These are phyloP conservation scores for Cercospora zeina DNA, from an alignment of 2,329 filamentous ascomycete species.

Conservation along the genomic window DNA sequence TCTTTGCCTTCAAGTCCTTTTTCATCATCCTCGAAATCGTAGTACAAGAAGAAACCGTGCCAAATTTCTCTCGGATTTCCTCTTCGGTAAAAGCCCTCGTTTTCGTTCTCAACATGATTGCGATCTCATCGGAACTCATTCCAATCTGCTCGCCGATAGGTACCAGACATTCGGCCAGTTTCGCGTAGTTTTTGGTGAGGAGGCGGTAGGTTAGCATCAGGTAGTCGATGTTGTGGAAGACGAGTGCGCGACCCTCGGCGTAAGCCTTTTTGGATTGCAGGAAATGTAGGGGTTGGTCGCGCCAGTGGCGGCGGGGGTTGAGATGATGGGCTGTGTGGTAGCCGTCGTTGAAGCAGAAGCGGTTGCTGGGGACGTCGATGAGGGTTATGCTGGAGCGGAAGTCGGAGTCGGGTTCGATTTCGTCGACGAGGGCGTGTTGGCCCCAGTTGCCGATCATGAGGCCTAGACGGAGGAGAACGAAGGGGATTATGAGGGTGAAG, in stretches of 20 bases:
- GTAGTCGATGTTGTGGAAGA: conserved; percentile 81
- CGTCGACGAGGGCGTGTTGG: conserved; percentile 78
- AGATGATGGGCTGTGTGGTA: conserved; percentile 81
- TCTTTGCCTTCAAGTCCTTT: neutral
- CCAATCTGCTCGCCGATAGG: conserved; percentile 71
- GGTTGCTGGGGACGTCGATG: conserved; percentile 76
- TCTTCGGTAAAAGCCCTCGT: conserved; percentile 66
- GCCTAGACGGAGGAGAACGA: conserved; percentile 65
- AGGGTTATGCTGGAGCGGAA: conserved; percentile 77
- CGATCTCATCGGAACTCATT: conserved; percentile 64
- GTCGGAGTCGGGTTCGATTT: conserved; percentile 72
- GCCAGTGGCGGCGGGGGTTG: conserved; percentile 77
- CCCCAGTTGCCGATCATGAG: conserved; percentile 85
- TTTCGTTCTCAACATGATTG: conserved; percentile 62
- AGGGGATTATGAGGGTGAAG: conserved; percentile 67
- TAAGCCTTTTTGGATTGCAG: conserved; percentile 69
- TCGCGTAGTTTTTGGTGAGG: conserved; percentile 68
- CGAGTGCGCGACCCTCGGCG: conserved; percentile 65
- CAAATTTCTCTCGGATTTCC: conserved; percentile 62
- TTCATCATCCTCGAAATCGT: conserved; percentile 3
- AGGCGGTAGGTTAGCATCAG: conserved; percentile 71
- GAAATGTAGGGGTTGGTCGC: conserved; percentile 74
- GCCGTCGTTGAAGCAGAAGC: conserved; percentile 79
- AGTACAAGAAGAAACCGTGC: neutral
- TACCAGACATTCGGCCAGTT: conserved; percentile 69